Evolutionary conservation across 2,329 filamentous ascomycete species (phyloP), one percentile per base, ranked within the genome.

Genomic region (Fusarium illudens): DNA sequence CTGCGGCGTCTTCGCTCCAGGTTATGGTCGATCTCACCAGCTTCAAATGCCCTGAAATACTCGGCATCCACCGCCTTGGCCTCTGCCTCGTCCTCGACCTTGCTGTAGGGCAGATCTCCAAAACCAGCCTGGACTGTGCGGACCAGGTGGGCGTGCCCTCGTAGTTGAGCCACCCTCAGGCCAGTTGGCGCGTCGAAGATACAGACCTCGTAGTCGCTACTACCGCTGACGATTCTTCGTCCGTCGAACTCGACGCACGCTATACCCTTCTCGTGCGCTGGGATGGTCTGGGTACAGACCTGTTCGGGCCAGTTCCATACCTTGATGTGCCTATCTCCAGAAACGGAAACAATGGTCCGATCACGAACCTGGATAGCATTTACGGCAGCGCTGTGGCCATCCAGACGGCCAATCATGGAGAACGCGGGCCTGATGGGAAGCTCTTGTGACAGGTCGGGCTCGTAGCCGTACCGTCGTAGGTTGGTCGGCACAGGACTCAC

Each of bases 181-280:
- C 92, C 92, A 0, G 93, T 94, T 46, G 88, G 86, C 44, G 92
- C 90, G 76, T 98, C 96, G 77, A 97, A 99, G 19, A 99, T 96
- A 71, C 96, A 94, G 30, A 99, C 93, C 37, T 96, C 94, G 76
- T 96, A 94, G 78, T 99, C 96, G 72, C 94, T 97, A 78, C 94
- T 97, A 3, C 96, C 96, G 72, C 93, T 97, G 53, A 99, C 93
- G 66, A 99, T 96, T 19, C 96, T 89, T 52, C 93, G 89, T 25
- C 93, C 94, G 76, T 99, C 96, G 75, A 96, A 98, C 79, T 99
- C 95, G 15, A 99, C 94, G 77, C 96, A 99, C 3, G 96, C 96
- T 72, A 99, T 98, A 30, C 96, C 96, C 77, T 99, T 99, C 67
- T 88, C 89, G 74, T 99, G 96, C 2, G 95, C 96, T 36, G 92